Conservation (phyloP, 2,329 filamentous ascomycete genomes). For the Claviceps humidiphila region DNA sequence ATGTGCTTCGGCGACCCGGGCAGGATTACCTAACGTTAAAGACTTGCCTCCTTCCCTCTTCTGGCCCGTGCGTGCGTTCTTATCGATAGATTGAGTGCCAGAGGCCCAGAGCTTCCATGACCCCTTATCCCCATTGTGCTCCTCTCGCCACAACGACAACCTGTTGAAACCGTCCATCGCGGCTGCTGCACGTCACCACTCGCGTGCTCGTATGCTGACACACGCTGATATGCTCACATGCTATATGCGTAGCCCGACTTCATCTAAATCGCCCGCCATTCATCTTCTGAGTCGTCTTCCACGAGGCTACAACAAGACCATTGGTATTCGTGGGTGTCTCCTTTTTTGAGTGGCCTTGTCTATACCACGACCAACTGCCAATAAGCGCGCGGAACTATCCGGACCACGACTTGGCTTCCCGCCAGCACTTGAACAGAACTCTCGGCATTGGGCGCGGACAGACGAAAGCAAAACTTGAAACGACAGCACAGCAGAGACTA, state of each 20-base stretch:
- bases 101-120: not conserved
- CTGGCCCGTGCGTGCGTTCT: too few species aligned
- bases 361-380: not conserved
- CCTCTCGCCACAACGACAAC: not conserved
- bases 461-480: not conserved
- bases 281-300: not conserved
- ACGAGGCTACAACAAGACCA: not conserved
- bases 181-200: conserved; percentile 1
- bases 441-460: not conserved
- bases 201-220: not conserved
- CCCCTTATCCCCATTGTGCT: conserved; percentile 3
- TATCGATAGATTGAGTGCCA: not conserved
- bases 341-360: not conserved
- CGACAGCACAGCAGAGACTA: not conserved
- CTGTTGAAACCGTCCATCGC: conserved; percentile 1
- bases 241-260: not conserved
- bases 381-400: not conserved
- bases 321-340: not conserved
- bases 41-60: not conserved
- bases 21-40: not conserved
- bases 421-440: not conserved
- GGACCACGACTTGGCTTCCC: not conserved
- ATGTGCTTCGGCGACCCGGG: too few species aligned
- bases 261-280: not conserved
- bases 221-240: too few species aligned